Conservation (phyloP, 2,329 filamentous ascomycete genomes). For the Stagonosporopsis cucurbitacearum region DNA sequence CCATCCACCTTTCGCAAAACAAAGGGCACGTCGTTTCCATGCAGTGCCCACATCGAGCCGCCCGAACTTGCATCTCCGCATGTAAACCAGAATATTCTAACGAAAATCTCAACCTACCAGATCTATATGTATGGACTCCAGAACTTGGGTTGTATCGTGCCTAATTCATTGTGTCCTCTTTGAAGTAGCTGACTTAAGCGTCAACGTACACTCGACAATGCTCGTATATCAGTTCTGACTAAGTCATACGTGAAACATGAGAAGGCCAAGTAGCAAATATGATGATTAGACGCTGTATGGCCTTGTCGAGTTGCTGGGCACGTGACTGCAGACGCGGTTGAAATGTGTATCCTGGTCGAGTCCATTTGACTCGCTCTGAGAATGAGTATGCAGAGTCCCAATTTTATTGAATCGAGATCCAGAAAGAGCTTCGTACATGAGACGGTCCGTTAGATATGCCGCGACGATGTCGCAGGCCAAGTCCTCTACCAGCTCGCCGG, state of each 20-base stretch:
- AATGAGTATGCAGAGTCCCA: background rate
- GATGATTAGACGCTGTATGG: background rate
- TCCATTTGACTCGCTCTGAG: background rate
- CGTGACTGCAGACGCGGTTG: background rate
- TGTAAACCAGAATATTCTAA: background rate
- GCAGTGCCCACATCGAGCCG: background rate
- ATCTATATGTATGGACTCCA: background rate
- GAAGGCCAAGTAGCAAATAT: background rate
- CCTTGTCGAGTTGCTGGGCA: background rate
- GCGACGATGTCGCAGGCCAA: constrained; percentile 20
- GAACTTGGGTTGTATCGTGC: background rate
- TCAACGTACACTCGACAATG: background rate
- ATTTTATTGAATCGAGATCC: background rate
- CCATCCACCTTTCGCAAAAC: background rate
- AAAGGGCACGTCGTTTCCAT: constrained; percentile 1
- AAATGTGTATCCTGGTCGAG: too few species aligned
- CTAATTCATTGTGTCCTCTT: background rate
- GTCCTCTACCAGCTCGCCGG: constrained; percentile 7
- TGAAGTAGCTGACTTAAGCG: background rate
- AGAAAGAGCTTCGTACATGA: constrained; percentile 29
- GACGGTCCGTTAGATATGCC: constrained; percentile 24
- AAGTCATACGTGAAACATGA: background rate
- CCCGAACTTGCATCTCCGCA: accelerated
- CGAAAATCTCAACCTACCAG: background rate
- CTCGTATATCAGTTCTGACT: background rate